A percentile compares a stretch with the other conserved stretches of the same genome.
phyloP scores from a whole-genome alignment of 176 grass and related monocot genomes.

The Rhynchospora pubera region DNA sequence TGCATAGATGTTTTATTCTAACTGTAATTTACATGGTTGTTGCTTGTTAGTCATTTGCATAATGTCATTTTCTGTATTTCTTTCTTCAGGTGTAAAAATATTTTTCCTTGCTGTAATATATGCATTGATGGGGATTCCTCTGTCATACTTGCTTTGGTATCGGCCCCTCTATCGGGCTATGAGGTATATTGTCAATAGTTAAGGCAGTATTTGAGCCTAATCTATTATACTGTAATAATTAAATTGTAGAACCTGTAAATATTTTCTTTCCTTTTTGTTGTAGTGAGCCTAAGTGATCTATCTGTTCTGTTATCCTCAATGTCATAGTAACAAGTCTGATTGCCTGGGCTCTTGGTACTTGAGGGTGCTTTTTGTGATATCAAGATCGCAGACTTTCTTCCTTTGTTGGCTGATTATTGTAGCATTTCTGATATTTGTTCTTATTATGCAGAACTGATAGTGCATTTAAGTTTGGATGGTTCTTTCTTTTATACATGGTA shows the following conservation, averaged over 20 bases:
- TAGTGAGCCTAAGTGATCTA: not conserved
- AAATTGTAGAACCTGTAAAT: not conserved
- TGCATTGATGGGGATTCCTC: conserved; percentile 71
- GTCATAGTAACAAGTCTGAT: not conserved
- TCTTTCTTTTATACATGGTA: conserved; percentile 83
- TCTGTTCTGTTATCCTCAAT: conserved; percentile 12
- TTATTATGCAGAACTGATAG: conserved; percentile 66
- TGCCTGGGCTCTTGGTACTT: not conserved
- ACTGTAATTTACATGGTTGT: not conserved
- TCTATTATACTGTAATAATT: not conserved
- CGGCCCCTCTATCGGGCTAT: conserved; percentile 84
- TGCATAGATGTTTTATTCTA: not conserved
- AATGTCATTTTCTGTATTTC: not conserved
- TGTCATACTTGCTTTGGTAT: conserved; percentile 94
- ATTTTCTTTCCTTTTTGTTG: not conserved
- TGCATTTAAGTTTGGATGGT: conserved; percentile 79
- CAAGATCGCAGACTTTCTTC: not conserved
- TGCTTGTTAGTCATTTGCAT: not conserved
- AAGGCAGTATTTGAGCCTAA: not conserved
- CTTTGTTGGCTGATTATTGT: not conserved
- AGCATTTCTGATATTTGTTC: conserved; percentile 2
- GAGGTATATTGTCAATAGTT: conserved; percentile 36
- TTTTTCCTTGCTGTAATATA: conserved; percentile 92
- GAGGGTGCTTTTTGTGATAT: not conserved
- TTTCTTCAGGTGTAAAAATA: conserved; percentile 61